Percentiles rank a stretch among this genome's conserved stretches.
phyloP scores from a whole-genome alignment of 2,329 filamentous ascomycete genomes.

The Cordyceps tenuipes region DNA sequence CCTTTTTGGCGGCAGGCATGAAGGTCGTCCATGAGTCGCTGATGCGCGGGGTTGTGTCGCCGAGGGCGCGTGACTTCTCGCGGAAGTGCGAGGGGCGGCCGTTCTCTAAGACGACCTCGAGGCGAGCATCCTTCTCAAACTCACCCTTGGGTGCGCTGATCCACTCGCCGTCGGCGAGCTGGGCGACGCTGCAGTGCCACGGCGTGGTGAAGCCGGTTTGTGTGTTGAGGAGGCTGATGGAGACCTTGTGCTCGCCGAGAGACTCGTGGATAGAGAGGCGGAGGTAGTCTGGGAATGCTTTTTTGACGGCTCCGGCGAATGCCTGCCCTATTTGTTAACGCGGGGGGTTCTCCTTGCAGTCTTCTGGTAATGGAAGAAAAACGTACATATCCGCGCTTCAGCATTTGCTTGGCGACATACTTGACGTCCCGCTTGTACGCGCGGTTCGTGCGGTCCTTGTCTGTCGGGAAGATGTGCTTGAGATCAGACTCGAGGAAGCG shows the following conservation, averaged over 20 bases:
- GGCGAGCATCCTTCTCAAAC: constrained; percentile 16
- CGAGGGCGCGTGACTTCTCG: constrained; percentile 7
- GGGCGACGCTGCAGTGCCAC: constrained; percentile 15
- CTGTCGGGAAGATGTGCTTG: constrained; percentile 20
- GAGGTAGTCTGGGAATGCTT: constrained; percentile 20
- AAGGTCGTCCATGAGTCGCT: constrained; percentile 1
- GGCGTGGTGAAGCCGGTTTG: constrained; percentile 24
- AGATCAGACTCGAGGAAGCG: constrained; percentile 23
- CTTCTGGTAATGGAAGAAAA: not conserved
- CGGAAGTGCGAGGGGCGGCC: constrained; percentile 18
- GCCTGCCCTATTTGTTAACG: constrained; percentile 16
- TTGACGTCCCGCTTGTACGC: constrained; percentile 20
- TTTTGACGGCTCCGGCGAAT: constrained; percentile 21
- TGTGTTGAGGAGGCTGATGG: constrained; percentile 22
- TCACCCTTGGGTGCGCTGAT: constrained; percentile 21
- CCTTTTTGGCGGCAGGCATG: constrained; percentile 2
- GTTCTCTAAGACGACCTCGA: constrained; percentile 18
- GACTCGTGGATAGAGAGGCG: constrained; percentile 25
- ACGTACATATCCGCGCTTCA: constrained; percentile 23
- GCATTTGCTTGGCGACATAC: constrained; percentile 25
- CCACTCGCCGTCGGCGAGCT: constrained; percentile 18
- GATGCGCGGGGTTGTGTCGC: not conserved
- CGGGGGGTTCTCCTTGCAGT: not conserved
- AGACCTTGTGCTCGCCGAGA: constrained; percentile 20
- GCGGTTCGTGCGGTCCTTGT: constrained; percentile 15